Conservation (phyloP, 1,139 yeast species). For the Lodderomyces parapsilosis region DNA sequence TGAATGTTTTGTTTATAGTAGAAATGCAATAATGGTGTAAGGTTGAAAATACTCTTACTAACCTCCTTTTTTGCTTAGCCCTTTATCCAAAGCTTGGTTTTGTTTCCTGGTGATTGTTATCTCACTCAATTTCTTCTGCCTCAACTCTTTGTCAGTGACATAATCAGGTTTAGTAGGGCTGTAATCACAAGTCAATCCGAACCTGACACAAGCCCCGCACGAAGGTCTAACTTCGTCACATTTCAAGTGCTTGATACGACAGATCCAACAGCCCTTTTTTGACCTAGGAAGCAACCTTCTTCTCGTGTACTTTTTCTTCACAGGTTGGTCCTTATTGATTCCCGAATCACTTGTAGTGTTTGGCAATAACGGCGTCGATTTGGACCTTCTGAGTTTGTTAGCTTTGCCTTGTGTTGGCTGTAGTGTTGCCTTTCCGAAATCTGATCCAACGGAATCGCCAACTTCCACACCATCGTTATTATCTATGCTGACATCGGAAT, state of each 20-base stretch:
- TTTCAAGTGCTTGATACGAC: conserved; percentile 50
- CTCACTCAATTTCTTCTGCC: conserved; percentile 34
- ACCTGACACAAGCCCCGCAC: conserved; percentile 39
- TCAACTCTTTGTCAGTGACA: conserved; percentile 37
- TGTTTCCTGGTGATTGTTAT: conserved; percentile 33
- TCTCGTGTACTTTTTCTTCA: conserved; percentile 37
- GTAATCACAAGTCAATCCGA: conserved; percentile 47
- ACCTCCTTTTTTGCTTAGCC: conserved; percentile 7
- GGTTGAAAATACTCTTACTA: not conserved
- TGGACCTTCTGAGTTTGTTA: not conserved
- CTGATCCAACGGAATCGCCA: not conserved
- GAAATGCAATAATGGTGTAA: too few species aligned
- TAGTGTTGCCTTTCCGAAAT: not conserved
- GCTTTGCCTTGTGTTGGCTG: not conserved
- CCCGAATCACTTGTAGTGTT: conserved; percentile 3
- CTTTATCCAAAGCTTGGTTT: conserved; percentile 18
- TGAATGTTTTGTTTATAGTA: too few species aligned
- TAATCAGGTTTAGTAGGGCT: conserved; percentile 42
- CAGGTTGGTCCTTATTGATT: conserved; percentile 12
- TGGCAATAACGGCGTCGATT: not conserved
- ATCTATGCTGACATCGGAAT: not conserved
- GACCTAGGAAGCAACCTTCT: conserved; percentile 44
- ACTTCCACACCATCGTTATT: not conserved
- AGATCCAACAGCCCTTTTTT: conserved; percentile 50
- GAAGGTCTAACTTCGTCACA: conserved; percentile 44